Evolutionary conservation across 2,329 filamentous ascomycete species (phyloP), one percentile per base, ranked within the genome.

Genomic region (Trichoderma polysporum): DNA sequence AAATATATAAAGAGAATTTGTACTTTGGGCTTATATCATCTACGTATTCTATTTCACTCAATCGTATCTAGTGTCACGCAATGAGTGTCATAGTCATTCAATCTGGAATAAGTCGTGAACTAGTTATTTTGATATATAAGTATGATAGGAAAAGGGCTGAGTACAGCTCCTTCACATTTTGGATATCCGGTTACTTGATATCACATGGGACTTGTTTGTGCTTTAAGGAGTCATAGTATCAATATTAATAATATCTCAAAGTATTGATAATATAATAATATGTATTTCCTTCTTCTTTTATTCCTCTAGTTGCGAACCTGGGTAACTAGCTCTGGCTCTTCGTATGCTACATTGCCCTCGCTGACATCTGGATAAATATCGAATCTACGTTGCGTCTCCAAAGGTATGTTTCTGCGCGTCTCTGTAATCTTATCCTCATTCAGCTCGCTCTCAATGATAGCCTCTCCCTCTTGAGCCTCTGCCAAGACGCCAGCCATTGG

Each of bases 301-400:
- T 4, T 22, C 4, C 6, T 4, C 19, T 62, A 63, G 1, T 54
- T 63, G 37, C 49, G 35, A 8, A 54, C 2, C n/a, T 54, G 35
- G 0, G 27, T 33, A 35, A 63, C 6, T 3, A 63, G 19, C 25
- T 63, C 60, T 6, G 49, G 49, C 31, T 63, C 60, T n/a, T 63
- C 60, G 2, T 39, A 63, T n/a, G 60, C 35, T 6, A 63, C 35
- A 1, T 54, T 33, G 2, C 86, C 89, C 73, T 86, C 79, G 73
- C 89, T 93, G 33, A 99, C 88, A 82, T 99, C 94, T 0, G 93
- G 91, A 78, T 99, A 99, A 17, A 99, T 90, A 78, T 99, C 95
- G 76, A 97, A 98, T 71, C 95, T 84, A 73, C 95, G 86, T 84
- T 99, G 95, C 19, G 85, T 86, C 73, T 89, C 88, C 60, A 98